phyloP scores from a whole-genome alignment of 768 basidiomycete species.

The Gyrodon lividus region DNA sequence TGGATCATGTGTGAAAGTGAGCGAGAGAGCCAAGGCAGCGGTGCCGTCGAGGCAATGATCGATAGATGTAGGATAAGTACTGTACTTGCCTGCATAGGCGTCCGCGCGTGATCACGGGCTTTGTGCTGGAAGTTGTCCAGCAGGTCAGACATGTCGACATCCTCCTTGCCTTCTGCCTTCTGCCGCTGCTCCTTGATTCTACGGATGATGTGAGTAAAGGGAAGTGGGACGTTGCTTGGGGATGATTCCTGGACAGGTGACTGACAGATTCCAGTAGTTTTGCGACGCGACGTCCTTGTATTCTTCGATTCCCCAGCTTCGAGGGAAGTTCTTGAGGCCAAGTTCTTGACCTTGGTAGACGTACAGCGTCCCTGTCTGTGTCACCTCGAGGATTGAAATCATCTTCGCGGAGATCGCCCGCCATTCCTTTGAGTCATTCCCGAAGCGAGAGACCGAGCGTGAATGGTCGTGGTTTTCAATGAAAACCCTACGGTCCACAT shows the following conservation, averaged over 20 bases:
- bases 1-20: background rate
- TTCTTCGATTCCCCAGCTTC: slow-evolving; percentile 65
- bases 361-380: slow-evolving; percentile 66
- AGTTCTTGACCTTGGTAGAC: slow-evolving; percentile 79
- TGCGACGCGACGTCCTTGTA: slow-evolving; percentile 68
- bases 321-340: slow-evolving; percentile 61
- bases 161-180: slow-evolving; percentile 29
- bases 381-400: slow-evolving; percentile 58
- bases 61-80: background rate
- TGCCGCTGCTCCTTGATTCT: slow-evolving; percentile 43
- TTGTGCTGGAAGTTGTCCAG: slow-evolving; percentile 57
- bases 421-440: slow-evolving; percentile 57
- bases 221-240: too few species aligned
- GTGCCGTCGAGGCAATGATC: background rate
- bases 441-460: slow-evolving; percentile 63
- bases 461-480: slow-evolving; percentile 73
- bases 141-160: slow-evolving; percentile 62
- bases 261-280: slow-evolving; percentile 58
- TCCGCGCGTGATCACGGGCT: slow-evolving; percentile 68
- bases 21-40: background rate
- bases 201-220: background rate
- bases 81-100: slow-evolving; percentile 60
- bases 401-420: slow-evolving; percentile 62
- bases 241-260: too few species aligned
- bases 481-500: slow-evolving; percentile 42